Percentiles rank a stretch among this genome's conserved stretches.
phyloP scores from a whole-genome alignment of 2,329 filamentous ascomycete species.

The Biscogniauxia marginata region DNA sequence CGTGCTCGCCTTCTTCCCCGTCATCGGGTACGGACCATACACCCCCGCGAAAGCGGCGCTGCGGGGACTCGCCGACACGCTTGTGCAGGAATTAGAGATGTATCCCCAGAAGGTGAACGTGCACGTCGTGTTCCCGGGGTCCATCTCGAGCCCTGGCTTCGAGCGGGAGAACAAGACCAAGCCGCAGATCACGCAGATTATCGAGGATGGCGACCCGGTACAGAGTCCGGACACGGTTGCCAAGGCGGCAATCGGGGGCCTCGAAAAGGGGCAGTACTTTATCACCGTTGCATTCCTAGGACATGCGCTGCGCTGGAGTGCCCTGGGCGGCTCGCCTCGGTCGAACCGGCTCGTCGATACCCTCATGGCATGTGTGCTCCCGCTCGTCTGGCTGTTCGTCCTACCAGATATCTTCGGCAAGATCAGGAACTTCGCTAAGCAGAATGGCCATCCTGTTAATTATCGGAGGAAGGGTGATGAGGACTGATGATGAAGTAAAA shows the following conservation, averaged over 20 bases:
- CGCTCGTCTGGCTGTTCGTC: conserved; percentile 58
- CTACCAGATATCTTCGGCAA: conserved; percentile 56
- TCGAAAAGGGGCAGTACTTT: conserved; percentile 79
- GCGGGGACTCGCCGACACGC: conserved; percentile 75
- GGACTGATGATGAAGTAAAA: not conserved
- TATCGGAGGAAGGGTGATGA: conserved; percentile 37
- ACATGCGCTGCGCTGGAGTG: conserved; percentile 64
- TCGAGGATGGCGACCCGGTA: conserved; percentile 80
- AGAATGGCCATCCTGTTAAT: conserved; percentile 57
- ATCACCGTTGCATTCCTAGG: conserved; percentile 75
- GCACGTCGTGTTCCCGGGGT: conserved; percentile 80
- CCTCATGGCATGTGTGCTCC: conserved; percentile 51
- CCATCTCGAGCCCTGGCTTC: conserved; percentile 74
- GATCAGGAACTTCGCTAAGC: conserved; percentile 55
- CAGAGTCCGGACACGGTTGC: conserved; percentile 81
- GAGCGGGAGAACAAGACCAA: conserved; percentile 76
- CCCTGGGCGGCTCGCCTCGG: conserved; percentile 54
- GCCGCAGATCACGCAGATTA: conserved; percentile 71
- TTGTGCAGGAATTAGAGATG: conserved; percentile 79
- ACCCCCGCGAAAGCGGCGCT: conserved; percentile 83
- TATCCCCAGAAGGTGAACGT: conserved; percentile 83
- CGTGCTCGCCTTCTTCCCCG: conserved; percentile 68
- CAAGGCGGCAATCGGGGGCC: conserved; percentile 61
- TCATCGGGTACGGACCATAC: conserved; percentile 83
- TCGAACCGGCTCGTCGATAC: conserved; percentile 62